Base-by-base conservation (phyloP, 306 rosid species). In the Datisca glomerata region DNA sequence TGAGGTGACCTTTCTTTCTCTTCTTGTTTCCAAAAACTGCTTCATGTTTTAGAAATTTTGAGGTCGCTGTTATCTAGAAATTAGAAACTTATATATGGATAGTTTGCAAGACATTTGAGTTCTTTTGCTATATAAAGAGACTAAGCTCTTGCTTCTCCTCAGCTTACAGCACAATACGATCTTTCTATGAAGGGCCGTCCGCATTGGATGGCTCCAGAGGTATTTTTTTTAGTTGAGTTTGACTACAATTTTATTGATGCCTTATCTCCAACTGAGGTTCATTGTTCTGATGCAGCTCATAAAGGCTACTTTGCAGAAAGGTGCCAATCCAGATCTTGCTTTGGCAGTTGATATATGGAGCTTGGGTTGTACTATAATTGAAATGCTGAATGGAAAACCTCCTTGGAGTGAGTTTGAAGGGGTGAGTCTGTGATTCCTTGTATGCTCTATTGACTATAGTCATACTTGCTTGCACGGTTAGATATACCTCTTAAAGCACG, bases 121-220 rank as follows among this genome's bases (percentile, higher is more conserved):
- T n/a, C n/a, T n/a, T n/a, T n/a, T n/a, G n/a, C n/a, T n/a, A n/a
- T n/a, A n/a, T n/a, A n/a, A n/a, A 17, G 61, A 49, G 28, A 52
- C 37, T 60, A 19, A 55, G 16, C 32, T 9, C n/a, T 2, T 39
- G 31, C 42, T 55, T 54, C 51, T 36, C 15, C 33, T 59, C 83
- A 89, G 97, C 77, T 89, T 52, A 43, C 82, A 27, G 95, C 74
- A 38, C 84, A 67, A 22, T 72, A 47, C 57, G 73, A 74, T 43
- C 93, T 89, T 57, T 89, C 97, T 14, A 34, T 83, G 64, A 89
- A 83, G 71, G 97, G 97, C 24, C 83, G 97, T 70, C 97, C 97
- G 16, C 77, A 83, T 70, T 89, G 97, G 97, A 89, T 89, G 95
- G 97, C 97, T 63, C 97, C 97, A 4, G 97, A 89, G 95, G 97